Evolutionary conservation across 1,139 yeast genomes (phyloP).

Genomic region (Starmera stellimalicola): DNA sequence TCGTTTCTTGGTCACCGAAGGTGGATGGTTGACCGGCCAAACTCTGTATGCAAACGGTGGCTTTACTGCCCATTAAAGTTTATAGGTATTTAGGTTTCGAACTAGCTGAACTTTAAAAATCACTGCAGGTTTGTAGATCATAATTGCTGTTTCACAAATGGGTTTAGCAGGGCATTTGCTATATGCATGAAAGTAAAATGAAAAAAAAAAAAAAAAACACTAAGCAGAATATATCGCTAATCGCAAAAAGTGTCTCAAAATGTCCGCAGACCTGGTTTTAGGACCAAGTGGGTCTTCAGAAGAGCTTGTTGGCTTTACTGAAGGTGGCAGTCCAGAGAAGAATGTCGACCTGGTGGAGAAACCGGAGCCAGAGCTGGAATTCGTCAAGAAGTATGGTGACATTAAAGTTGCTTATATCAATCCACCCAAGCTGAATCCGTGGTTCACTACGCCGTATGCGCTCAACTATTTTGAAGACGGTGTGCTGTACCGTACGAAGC

Average conservation of each 20-base stretch:
- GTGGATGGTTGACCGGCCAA: conserved; percentile 65
- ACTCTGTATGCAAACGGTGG: conserved; percentile 59
- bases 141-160: too few relatives aligned
- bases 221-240: too few relatives aligned
- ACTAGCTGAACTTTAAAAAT: too few relatives aligned
- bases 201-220: too few relatives aligned
- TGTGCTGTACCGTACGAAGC: conserved; percentile 43
- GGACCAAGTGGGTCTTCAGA: too few relatives aligned
- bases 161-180: too few relatives aligned
- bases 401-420: conserved; percentile 39
- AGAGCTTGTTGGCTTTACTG: too few relatives aligned
- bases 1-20: conserved; percentile 52
- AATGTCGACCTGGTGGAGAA: conserved; percentile 1
- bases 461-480: conserved; percentile 54
- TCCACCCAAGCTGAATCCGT: conserved; percentile 32
- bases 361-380: conserved; percentile 33
- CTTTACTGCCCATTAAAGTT: conserved; percentile 43
- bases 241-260: too few relatives aligned
- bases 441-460: conserved; percentile 50
- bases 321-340: neutral
- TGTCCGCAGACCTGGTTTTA: too few relatives aligned
- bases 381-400: conserved; percentile 41
- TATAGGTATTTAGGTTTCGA: too few relatives aligned
- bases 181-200: too few relatives aligned
- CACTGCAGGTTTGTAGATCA: too few relatives aligned